Evolutionary conservation across 805 yeast species (phyloP), one percentile per base, ranked within the genome.

Genomic region (Torulaspora gathmanii): DNA sequence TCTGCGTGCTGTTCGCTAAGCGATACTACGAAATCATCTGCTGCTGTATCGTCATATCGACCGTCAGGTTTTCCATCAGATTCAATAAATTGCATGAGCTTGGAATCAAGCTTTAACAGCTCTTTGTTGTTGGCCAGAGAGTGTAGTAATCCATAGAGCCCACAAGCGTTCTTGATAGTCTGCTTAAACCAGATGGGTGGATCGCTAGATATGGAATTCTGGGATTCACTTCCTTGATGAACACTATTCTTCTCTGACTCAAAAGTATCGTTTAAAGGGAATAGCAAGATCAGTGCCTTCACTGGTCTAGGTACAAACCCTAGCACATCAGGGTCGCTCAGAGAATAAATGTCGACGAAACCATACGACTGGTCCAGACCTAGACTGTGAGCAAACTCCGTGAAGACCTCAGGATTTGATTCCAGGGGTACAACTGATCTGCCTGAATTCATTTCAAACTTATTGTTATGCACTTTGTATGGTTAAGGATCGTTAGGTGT

Each of bases 141-240:
- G 56, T 91, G 97, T 17, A 91, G 68, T 37, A 93, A 63, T 0
- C 96, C 98, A 65, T 85, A 87, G 26, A 95, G 74, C 4, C 99
- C 99, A 69, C 99, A 91, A 0, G 95, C 95, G 61, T 91, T 91
- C 50, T 77, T 78, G 13, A 93, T 78, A 0, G 89, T 80, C 58
- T 91, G 99, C 53, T 79, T 80, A 55, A 82, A 79, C 97, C 98
- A 93, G n/a, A 74, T 5, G 56, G 67, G 50, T 51, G 60, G 19
- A 19, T 48, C 50, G 5, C 43, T 43, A 19, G 45, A 44, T 48
- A 50, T 5, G 60, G 13, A 4, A 33, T 47, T n/a, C 30, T 25
- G 17, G 16, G 15, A 30, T 16, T 23, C 37, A 31, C 22, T 16
- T 8, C 12, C 34, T 1, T 15, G 23, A 23, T 40, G 28, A 1